Conservation (phyloP, 2,329 filamentous ascomycete genomes). For the Fusarium fracticaudum region DNA sequence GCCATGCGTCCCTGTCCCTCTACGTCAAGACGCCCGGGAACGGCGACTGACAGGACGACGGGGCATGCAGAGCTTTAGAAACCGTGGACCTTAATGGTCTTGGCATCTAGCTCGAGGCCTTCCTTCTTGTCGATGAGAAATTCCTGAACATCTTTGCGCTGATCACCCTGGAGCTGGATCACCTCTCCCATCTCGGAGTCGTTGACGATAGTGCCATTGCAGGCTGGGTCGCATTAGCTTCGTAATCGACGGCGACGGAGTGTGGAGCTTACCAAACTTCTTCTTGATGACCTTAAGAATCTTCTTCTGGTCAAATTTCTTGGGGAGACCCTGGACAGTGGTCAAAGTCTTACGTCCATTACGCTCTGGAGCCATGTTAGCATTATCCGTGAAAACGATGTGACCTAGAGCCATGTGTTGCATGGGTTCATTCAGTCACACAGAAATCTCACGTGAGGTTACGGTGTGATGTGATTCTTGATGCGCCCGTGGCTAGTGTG, state of each 20-base stretch:
- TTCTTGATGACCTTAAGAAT: constrained; percentile 99
- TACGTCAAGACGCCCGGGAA: constrained; percentile 45
- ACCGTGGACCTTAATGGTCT: constrained; percentile 91
- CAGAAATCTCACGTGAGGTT: constrained; percentile 19
- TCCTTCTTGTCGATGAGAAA: constrained; percentile 97
- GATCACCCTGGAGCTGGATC: constrained; percentile 99
- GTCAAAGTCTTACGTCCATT: constrained; percentile 99
- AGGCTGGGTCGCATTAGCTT: constrained; percentile 65
- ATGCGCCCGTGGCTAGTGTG: constrained; percentile 1
- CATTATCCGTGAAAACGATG: neutral
- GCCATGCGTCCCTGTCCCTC: constrained; percentile 47
- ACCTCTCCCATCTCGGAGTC: constrained; percentile 98
- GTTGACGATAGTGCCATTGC: constrained; percentile 99
- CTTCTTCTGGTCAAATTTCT: constrained; percentile 99
- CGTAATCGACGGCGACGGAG: neutral
- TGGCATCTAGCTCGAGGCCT: constrained; percentile 90
- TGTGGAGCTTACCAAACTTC: constrained; percentile 81
- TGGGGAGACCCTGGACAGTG: constrained; percentile 97
- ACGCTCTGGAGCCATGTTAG: constrained; percentile 73
- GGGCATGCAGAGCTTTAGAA: constrained; percentile 55
- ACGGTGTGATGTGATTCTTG: constrained; percentile 10
- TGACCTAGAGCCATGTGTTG: neutral
- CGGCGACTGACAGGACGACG: constrained; percentile 51
- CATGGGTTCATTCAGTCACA: neutral
- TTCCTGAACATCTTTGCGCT: constrained; percentile 98